Base-by-base conservation (phyloP, 1,284 basidiomycete species). In the Microbotryum silenes-acaulis region DNA sequence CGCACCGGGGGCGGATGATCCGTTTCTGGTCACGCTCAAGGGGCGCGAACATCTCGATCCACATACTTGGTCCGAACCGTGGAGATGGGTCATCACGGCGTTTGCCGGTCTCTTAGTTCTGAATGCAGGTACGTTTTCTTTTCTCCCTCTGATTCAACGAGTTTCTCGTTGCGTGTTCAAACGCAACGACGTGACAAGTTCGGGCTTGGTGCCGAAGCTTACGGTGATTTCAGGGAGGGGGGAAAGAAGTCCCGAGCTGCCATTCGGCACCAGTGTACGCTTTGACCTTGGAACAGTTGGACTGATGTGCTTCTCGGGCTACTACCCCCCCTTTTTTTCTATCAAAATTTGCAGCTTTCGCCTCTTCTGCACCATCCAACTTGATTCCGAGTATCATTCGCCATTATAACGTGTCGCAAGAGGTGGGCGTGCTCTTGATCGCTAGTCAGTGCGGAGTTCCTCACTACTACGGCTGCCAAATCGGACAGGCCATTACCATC, bases 61-160 rank as follows among this genome's bases (percentile, higher is more conserved):
- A 7, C 74, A 85, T 79, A 85, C 82, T 65, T 87, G 85, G 85
- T 77, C 78, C 16, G 68, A 75, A 2, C 21, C 65, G 9, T 82
- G 80, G 65, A 76, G 84, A 66, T 86, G 85, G 84, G 84, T 81
- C 68, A 74, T 89, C 27, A 89, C 87, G 3, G 68, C 77, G 33
- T 69, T 83, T 3, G 81, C 78, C 3, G 83, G 85, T 52, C 51
- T 85, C 0, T 79, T 89, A 49, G 82, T 88, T 20, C 77, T 89
- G 62, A 86, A 86, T 72, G 85, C 85, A 14, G 79, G 20, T 79
- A n/a, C 51, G 67, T 62, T 25, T 3, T 12, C 12, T 27, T 25
- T 21, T 2, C 5, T 27, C 5, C 27, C 27, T 49, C 25, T 49
- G 25, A 12, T 49, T 21, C 6, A 16, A 10, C 37, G 37, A 37